Evolutionary conservation across 106 monocot species (phyloP).

Genomic region (Apostasia shenzhenica): DNA sequence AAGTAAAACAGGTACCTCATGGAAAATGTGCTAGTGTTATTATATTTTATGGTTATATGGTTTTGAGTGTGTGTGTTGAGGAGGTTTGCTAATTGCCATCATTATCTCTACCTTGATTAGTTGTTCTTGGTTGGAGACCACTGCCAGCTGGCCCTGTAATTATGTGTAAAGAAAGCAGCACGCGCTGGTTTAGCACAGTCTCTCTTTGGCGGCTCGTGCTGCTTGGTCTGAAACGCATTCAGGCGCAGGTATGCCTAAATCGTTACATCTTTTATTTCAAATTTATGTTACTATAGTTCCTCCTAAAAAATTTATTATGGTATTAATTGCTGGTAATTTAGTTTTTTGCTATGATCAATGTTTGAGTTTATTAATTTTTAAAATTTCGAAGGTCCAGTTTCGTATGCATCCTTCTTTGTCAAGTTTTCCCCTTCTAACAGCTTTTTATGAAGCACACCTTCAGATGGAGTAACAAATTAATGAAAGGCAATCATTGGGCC

Average conservation of each 20-base stretch:
- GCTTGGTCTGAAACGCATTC: conserved; percentile 89
- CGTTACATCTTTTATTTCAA: background rate
- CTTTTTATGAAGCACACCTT: conserved; percentile 96
- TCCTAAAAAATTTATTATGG: too few relatives aligned
- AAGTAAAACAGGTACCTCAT: conserved; percentile 82
- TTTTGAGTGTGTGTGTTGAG: background rate
- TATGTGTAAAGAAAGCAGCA: conserved; percentile 99
- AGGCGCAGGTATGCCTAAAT: conserved; percentile 56
- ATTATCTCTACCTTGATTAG: too few relatives aligned
- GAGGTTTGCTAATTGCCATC: too few relatives aligned
- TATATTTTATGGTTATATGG: too few relatives aligned
- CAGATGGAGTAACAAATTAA: conserved; percentile 97
- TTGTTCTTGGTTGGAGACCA: conserved; percentile 99
- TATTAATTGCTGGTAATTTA: too few relatives aligned
- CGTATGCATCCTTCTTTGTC: conserved; percentile 97
- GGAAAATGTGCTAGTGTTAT: too few relatives aligned
- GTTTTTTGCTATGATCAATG: too few relatives aligned
- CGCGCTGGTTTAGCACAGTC: conserved; percentile 97
- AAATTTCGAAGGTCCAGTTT: conserved; percentile 97
- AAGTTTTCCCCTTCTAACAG: conserved; percentile 98
- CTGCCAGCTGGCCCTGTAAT: conserved; percentile 99
- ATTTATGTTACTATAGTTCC: too few relatives aligned
- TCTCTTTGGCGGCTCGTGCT: conserved; percentile 94
- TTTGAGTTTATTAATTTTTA: too few relatives aligned
- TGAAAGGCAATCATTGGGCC: conserved; percentile 77